phyloP scores from a whole-genome alignment of 148 eudicot species.

The Oxyria digyna region DNA sequence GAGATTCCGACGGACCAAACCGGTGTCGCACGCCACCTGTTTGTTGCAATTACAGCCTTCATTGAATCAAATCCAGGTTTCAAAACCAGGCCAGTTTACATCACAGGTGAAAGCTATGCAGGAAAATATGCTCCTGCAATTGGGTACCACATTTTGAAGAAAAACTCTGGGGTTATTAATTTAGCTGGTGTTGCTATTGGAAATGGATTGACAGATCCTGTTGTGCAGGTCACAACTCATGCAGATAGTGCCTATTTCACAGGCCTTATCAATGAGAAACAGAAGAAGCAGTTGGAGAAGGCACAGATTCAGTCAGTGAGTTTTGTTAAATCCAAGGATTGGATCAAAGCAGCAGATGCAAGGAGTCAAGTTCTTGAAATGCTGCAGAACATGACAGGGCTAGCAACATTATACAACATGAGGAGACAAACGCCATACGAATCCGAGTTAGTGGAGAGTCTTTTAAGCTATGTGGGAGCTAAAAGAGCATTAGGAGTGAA shows the following conservation, averaged over 20 bases:
- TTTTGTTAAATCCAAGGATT: conserved; percentile 17
- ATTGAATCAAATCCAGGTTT: conserved; percentile 26
- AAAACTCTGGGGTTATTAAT: conserved; percentile 36
- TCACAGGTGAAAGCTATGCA: conserved; percentile 90
- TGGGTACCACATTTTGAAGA: conserved; percentile 52
- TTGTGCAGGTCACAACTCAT: conserved; percentile 53
- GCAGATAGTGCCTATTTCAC: conserved; percentile 45
- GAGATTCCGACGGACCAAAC: conserved; percentile 68
- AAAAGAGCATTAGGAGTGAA: conserved; percentile 46
- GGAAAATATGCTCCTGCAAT: conserved; percentile 73
- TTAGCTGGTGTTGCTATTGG: conserved; percentile 75
- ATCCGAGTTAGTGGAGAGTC: conserved; percentile 23
- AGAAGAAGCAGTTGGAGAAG: conserved; percentile 32
- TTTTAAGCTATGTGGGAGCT: conserved; percentile 27
- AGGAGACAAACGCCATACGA: conserved; percentile 47
- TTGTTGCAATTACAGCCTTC: conserved; percentile 38
- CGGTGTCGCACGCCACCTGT: conserved; percentile 58
- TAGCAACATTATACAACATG: conserved; percentile 67
- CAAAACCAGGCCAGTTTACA: conserved; percentile 44
- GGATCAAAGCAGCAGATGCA: conserved; percentile 54
- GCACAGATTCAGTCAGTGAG: conserved; percentile 31
- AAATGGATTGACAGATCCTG: conserved; percentile 71
- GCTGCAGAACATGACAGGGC: conserved; percentile 57
- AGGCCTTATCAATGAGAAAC: conserved; percentile 57
- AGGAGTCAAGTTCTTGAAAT: conserved; percentile 22